These are phyloP conservation scores for Solanum appendiculatum DNA, from an alignment of 257 asterid genomes.

Conservation along the genomic window DNA sequence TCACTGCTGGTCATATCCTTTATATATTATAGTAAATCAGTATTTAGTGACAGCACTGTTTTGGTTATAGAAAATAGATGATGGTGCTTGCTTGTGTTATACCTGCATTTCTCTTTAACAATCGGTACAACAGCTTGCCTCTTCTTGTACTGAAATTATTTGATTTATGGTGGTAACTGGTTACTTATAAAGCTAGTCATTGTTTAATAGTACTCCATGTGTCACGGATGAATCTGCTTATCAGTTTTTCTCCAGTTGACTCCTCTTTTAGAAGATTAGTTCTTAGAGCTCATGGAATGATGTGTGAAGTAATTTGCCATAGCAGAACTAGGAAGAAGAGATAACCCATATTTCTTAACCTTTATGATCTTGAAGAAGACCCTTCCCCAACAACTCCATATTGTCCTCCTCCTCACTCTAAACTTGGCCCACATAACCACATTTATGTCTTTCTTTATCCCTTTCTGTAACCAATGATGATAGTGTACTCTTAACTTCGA, in stretches of 20 bases:
- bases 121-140: background rate
- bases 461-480: background rate
- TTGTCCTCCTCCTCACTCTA: background rate
- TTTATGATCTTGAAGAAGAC: background rate
- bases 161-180: background rate
- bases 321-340: background rate
- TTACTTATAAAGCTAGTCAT: background rate
- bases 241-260: background rate
- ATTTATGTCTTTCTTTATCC: background rate
- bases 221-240: background rate
- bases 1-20: conserved; percentile 99
- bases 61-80: background rate
- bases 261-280: background rate
- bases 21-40: background rate
- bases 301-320: background rate
- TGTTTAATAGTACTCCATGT: background rate
- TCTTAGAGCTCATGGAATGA: background rate
- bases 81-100: background rate
- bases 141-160: background rate
- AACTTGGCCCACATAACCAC: background rate
- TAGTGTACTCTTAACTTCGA: background rate
- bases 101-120: background rate
- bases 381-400: background rate
- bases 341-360: background rate
- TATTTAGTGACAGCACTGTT: background rate